Evolutionary conservation across 2,329 filamentous ascomycete genomes (phyloP).

Genomic region (Monosporascus sp.): DNA sequence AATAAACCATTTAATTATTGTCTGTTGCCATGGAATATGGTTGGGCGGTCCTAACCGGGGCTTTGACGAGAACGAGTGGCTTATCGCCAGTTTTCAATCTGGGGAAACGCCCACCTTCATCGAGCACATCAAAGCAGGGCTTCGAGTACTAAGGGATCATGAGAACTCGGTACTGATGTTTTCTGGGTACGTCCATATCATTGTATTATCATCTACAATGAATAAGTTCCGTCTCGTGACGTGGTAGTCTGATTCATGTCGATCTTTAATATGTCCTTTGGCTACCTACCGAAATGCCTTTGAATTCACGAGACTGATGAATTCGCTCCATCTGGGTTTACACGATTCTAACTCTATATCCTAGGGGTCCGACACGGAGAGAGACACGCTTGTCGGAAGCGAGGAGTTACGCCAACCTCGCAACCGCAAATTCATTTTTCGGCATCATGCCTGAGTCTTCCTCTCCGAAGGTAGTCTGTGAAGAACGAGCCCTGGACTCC

Average conservation of each 20-base stretch:
- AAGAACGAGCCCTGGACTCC: constrained; percentile 74
- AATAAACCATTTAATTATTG: constrained; percentile 60
- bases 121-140: constrained; percentile 64
- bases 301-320: too few relatives aligned
- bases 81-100: constrained; percentile 71
- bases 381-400: constrained; percentile 56
- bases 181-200: constrained; percentile 54
- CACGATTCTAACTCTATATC: background rate
- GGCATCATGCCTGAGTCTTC: constrained; percentile 24
- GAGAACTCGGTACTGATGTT: constrained; percentile 55
- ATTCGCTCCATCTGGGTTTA: background rate
- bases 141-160: constrained; percentile 46
- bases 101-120: constrained; percentile 77
- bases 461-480: constrained; percentile 44
- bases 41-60: constrained; percentile 51
- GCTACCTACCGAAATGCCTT: too few relatives aligned
- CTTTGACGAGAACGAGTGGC: constrained; percentile 56
- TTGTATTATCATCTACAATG: constrained; percentile 1
- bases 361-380: constrained; percentile 57
- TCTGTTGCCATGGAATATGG: constrained; percentile 84
- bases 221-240: too few relatives aligned
- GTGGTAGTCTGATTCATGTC: too few relatives aligned
- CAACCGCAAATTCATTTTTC: constrained; percentile 42
- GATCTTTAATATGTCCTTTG: too few relatives aligned
- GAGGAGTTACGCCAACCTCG: constrained; percentile 55